Conservation (phyloP, 345 rosid genomes). For the Eucalyptus victrix region DNA sequence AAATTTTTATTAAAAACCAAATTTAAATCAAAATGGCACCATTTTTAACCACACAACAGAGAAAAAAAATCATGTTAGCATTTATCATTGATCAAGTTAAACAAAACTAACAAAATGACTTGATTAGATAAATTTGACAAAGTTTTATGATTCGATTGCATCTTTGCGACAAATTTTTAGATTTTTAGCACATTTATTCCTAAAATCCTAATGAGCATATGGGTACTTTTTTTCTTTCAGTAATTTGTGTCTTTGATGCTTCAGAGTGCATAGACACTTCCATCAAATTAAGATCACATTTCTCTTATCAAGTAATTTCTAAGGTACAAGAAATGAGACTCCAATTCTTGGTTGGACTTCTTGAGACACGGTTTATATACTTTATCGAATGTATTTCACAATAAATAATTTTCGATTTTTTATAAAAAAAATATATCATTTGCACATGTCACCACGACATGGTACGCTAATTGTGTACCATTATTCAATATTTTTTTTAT, state of each 20-base stretch:
- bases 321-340: background rate
- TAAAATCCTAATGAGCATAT: background rate
- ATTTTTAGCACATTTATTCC: too few relatives aligned
- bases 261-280: background rate
- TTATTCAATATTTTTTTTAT: background rate
- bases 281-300: background rate
- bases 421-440: accelerated
- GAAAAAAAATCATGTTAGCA: too few relatives aligned
- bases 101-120: accelerated
- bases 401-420: background rate
- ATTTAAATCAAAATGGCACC: too few relatives aligned
- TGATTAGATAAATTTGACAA: too few relatives aligned
- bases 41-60: too few relatives aligned
- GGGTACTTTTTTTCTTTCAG: background rate
- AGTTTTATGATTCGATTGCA: accelerated
- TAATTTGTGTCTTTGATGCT: background rate
- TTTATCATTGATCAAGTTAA: too few relatives aligned
- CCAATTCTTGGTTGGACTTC: background rate
- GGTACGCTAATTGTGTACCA: background rate
- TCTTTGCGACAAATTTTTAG: accelerated
- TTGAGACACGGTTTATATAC: background rate
- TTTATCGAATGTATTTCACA: background rate
- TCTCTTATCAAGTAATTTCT: background rate
- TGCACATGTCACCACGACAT: background rate
- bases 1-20: too few relatives aligned